Evolutionary conservation across 306 rosid genomes (phyloP).

Genomic region (Senna siamea): DNA sequence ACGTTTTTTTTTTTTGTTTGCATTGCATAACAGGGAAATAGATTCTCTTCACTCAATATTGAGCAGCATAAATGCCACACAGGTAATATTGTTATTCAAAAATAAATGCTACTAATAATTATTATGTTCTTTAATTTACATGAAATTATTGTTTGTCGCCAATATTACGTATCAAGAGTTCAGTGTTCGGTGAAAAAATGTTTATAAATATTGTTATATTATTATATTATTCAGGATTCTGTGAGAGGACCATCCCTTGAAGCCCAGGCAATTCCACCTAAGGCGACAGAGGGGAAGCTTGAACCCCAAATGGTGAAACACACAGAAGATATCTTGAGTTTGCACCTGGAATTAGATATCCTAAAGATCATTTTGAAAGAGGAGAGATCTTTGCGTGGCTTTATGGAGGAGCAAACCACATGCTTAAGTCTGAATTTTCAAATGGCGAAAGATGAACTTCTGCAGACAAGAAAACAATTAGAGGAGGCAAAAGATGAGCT

Average conservation of each 20-base stretch:
- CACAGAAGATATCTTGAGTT: conserved; percentile 72
- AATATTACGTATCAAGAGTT: neutral
- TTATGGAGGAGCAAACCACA: conserved; percentile 58
- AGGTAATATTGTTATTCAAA: conserved; percentile 57
- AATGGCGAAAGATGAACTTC: conserved; percentile 49
- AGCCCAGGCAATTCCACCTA: conserved; percentile 46
- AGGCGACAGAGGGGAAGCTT: conserved; percentile 39
- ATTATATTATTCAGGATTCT: conserved; percentile 44
- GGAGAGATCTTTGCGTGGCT: conserved; percentile 59
- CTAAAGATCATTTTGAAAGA: conserved; percentile 80
- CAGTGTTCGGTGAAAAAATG: conserved; percentile 1
- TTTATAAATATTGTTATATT: conserved; percentile 9
- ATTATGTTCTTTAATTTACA: neutral
- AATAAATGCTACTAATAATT: conserved; percentile 1
- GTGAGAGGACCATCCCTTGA: conserved; percentile 31
- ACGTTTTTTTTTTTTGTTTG: conserved; percentile 20
- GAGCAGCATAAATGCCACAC: conserved; percentile 38
- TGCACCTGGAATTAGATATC: conserved; percentile 82
- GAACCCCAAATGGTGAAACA: conserved; percentile 48
- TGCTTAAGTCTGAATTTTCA: conserved; percentile 61
- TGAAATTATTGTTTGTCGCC: neutral
- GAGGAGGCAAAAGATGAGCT: conserved; percentile 59
- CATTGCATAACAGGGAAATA: conserved; percentile 61
- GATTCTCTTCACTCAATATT: conserved; percentile 57
- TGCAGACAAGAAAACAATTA: conserved; percentile 48